These are phyloP conservation scores for Thielaviopsis ethacetica DNA, from an alignment of 2,329 filamentous ascomycete species.

Conservation along the genomic window DNA sequence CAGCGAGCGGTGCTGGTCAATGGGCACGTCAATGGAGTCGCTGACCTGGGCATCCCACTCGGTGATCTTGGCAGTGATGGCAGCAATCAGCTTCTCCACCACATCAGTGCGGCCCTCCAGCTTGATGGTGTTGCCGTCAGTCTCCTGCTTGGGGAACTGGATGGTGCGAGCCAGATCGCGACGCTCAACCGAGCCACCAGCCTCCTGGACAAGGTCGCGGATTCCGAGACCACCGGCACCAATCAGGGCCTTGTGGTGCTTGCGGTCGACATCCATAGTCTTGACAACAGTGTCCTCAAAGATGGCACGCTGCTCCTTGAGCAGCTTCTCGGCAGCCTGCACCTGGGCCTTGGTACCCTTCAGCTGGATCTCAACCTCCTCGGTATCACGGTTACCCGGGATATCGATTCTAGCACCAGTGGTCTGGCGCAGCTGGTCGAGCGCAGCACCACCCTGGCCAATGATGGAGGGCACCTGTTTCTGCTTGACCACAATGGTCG, in stretches of 20 bases:
- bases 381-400: constrained; percentile 59
- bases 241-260: constrained; percentile 81
- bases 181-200: constrained; percentile 77
- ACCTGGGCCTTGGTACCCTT: constrained; percentile 89
- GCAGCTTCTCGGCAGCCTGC: constrained; percentile 74
- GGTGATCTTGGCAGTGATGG: constrained; percentile 68
- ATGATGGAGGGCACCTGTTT: constrained; percentile 90
- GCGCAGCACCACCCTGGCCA: constrained; percentile 72
- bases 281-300: constrained; percentile 82
- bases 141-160: constrained; percentile 82
- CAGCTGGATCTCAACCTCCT: constrained; percentile 71
- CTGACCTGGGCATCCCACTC: constrained; percentile 72
- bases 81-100: constrained; percentile 73
- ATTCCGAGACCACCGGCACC: constrained; percentile 75
- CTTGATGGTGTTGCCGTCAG: constrained; percentile 67
- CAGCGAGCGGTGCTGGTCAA: constrained; percentile 75
- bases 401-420: constrained; percentile 88
- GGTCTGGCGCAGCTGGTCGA: constrained; percentile 73
- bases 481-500: constrained; percentile 70
- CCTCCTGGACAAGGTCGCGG: constrained; percentile 68
- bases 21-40: constrained; percentile 64
- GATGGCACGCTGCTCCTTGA: constrained; percentile 70
- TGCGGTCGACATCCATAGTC: constrained; percentile 82
- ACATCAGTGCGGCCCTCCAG: constrained; percentile 71
- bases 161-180: constrained; percentile 76